Evolutionary conservation across 148 eudicot genomes (phyloP).

Genomic region (Camellia sinensis): DNA sequence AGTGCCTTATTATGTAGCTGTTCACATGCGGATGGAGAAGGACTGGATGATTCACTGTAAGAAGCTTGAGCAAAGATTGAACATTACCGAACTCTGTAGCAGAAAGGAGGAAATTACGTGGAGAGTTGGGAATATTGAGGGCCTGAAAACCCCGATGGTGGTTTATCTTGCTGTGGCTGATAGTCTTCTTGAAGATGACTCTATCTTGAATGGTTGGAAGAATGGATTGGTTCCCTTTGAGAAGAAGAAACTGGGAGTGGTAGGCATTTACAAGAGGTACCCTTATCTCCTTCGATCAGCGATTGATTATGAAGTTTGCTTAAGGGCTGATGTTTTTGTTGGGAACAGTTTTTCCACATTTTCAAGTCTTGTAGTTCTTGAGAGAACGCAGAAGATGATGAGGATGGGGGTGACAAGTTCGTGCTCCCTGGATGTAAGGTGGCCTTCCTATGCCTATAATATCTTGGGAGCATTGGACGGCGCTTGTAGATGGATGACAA

Average conservation of each 20-base stretch:
- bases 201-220: conserved; percentile 66
- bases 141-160: conserved; percentile 45
- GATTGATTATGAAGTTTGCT: conserved; percentile 91
- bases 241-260: conserved; percentile 76
- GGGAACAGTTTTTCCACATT: conserved; percentile 96
- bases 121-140: conserved; percentile 69
- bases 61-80: conserved; percentile 67
- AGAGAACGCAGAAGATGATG: conserved; percentile 71
- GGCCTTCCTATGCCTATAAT: conserved; percentile 97
- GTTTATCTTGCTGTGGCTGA: conserved; percentile 92
- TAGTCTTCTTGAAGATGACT: conserved; percentile 71
- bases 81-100: conserved; percentile 71
- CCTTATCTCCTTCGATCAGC: conserved; percentile 89
- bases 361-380: conserved; percentile 83
- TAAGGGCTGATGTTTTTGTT: conserved; percentile 76
- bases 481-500: conserved; percentile 71
- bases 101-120: conserved; percentile 76
- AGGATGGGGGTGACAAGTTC: conserved; percentile 34
- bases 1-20: conserved; percentile 72
- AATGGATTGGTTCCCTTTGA: conserved; percentile 72
- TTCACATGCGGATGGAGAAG: conserved; percentile 94
- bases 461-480: conserved; percentile 56
- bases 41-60: conserved; percentile 99
- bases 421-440: conserved; percentile 45
- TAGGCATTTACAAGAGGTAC: conserved; percentile 57